These are phyloP conservation scores for Pneumocystis carinii DNA, from an alignment of 1,139 yeast species.

Conservation along the genomic window DNA sequence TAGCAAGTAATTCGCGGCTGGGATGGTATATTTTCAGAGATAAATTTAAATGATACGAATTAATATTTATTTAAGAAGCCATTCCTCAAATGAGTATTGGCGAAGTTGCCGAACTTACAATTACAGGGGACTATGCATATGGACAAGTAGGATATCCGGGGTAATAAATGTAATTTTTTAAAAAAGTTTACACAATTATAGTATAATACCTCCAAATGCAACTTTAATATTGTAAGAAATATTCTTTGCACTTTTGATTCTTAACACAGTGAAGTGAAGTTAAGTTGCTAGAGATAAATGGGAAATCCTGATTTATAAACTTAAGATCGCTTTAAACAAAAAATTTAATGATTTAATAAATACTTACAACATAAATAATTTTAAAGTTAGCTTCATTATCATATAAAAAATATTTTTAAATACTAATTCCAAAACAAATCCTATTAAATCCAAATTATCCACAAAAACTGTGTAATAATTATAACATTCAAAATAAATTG, in stretches of 20 bases:
- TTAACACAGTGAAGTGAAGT: conserved; percentile 7
- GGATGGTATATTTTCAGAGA: neutral
- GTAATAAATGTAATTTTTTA: conserved; percentile 16
- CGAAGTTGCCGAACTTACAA: conserved; percentile 77
- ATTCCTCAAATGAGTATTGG: conserved; percentile 85
- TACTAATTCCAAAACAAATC: neutral
- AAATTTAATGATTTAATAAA: neutral
- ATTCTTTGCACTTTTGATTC: neutral
- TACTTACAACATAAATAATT: neutral
- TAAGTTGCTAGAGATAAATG: conserved; percentile 11
- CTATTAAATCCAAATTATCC: neutral
- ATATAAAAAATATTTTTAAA: neutral
- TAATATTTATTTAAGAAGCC: conserved; percentile 50
- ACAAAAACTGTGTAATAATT: neutral
- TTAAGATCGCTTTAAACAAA: neutral
- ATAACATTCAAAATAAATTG: neutral
- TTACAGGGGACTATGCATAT: conserved; percentile 82
- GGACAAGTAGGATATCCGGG: conserved; percentile 28
- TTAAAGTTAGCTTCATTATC: neutral
- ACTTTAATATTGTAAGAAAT: conserved; percentile 35
- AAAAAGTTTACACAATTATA: conserved; percentile 61
- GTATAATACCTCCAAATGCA: conserved; percentile 90
- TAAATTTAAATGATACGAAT: neutral
- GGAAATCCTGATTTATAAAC: neutral
- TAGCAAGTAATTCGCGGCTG: conserved; percentile 2